A percentile compares a stretch with the other conserved stretches of the same genome.
phyloP scores from a whole-genome alignment of 2,329 filamentous ascomycete genomes.

The Pseudonectria buxi region DNA sequence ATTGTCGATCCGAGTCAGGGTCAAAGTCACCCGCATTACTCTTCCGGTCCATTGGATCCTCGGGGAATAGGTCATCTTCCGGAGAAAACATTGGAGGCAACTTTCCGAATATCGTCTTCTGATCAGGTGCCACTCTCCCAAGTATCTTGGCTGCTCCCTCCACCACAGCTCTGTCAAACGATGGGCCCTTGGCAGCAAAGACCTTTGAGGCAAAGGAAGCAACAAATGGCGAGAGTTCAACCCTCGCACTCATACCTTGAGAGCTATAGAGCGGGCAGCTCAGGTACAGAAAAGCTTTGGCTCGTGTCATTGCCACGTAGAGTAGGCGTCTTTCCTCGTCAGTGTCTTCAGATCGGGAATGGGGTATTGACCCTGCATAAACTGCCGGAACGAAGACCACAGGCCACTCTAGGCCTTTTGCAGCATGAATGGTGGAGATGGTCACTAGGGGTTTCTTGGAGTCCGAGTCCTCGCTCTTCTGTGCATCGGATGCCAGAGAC shows the following conservation, averaged over 20 bases:
- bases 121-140: slow-evolving; percentile 51
- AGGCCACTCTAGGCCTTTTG: slow-evolving; percentile 95
- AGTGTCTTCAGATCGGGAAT: slow-evolving; percentile 74
- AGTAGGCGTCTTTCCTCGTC: slow-evolving; percentile 84
- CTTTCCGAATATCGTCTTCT: slow-evolving; percentile 45
- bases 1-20: slow-evolving; percentile 11
- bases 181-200: slow-evolving; percentile 60
- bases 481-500: slow-evolving; percentile 72
- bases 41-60: slow-evolving; percentile 48
- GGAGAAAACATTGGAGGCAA: slow-evolving; percentile 47
- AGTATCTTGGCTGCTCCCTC: slow-evolving; percentile 66
- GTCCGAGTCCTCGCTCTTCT: slow-evolving; percentile 53
- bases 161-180: slow-evolving; percentile 56
- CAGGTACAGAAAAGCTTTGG: slow-evolving; percentile 77
- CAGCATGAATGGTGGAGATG: slow-evolving; percentile 92
- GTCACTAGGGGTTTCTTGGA: slow-evolving; percentile 63
- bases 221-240: slow-evolving; percentile 67
- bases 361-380: slow-evolving; percentile 86
- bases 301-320: slow-evolving; percentile 95
- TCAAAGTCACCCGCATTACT: slow-evolving; percentile 13
- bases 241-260: slow-evolving; percentile 48
- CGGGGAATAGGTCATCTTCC: slow-evolving; percentile 63
- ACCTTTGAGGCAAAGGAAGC: slow-evolving; percentile 34
- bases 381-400: slow-evolving; percentile 87
- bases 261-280: slow-evolving; percentile 69